Percentiles rank a stretch among this genome's conserved stretches.
Conservation (phyloP, 2,329 filamentous ascomycete genomes). For the Ceratocystis destructans region DNA sequence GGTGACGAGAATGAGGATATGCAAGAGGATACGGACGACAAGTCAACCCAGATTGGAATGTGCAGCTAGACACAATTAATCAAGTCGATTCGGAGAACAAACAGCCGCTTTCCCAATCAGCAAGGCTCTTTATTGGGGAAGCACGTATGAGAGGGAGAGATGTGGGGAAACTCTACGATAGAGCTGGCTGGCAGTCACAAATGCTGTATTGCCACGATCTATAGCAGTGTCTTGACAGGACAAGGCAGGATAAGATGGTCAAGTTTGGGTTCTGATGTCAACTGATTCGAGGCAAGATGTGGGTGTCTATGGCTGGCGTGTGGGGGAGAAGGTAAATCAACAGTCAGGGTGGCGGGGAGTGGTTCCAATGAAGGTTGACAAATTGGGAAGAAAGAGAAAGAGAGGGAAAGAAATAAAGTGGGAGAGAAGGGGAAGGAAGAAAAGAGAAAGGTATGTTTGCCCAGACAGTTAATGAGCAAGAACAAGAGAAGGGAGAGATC, state of each 20-base stretch:
- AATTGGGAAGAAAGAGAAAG: background rate
- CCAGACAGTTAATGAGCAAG: background rate
- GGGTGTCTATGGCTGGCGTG: background rate
- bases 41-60: no score
- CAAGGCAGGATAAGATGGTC: background rate
- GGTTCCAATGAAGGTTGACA: background rate
- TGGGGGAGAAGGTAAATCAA: background rate
- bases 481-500: background rate
- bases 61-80: no score
- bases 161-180: background rate
- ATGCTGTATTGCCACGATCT: background rate
- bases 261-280: background rate
- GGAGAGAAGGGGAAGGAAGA: background rate
- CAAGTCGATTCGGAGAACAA: no score
- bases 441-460: background rate
- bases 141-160: background rate
- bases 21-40: no score
- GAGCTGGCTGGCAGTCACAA: background rate
- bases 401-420: background rate
- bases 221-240: slow-evolving; percentile 1
- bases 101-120: no score
- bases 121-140: background rate
- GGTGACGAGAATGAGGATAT: background rate
- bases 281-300: background rate
- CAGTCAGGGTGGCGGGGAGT: background rate